Evolutionary conservation across 1,284 basidiomycete species (phyloP).

Genomic region (Somion occarium): DNA sequence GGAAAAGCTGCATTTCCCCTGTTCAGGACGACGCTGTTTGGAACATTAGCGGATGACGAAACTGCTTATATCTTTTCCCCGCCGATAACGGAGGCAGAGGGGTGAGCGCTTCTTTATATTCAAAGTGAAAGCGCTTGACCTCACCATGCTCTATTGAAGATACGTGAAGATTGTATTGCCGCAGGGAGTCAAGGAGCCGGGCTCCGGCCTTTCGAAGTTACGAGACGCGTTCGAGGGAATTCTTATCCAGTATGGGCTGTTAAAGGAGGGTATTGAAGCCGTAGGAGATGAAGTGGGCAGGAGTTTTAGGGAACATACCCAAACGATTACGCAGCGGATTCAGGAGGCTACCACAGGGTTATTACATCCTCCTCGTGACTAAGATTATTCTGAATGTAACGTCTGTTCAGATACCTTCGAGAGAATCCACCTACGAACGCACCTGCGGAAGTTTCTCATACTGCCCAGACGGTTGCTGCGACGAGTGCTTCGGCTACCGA

Average conservation of each 20-base stretch:
- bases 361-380: neutral
- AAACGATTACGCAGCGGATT: constrained; percentile 14
- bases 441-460: constrained; percentile 14
- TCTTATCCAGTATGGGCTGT: constrained; percentile 24
- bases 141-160: constrained; percentile 11
- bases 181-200: constrained; percentile 16
- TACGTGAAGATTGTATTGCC: constrained; percentile 27
- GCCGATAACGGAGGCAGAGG: constrained; percentile 19
- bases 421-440: constrained; percentile 16
- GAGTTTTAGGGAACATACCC: constrained; percentile 20
- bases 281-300: constrained; percentile 23
- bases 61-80: constrained; percentile 26
- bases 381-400: neutral
- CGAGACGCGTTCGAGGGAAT: constrained; percentile 26
- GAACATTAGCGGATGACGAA: constrained; percentile 22
- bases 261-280: constrained; percentile 26
- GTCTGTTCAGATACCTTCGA: constrained; percentile 12
- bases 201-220: constrained; percentile 15
- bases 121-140: neutral
- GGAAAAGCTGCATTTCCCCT: constrained; percentile 25
- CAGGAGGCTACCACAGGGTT: constrained; percentile 13
- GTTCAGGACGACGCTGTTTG: constrained; percentile 21
- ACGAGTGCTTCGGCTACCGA: constrained; percentile 16
- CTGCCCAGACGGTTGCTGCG: constrained; percentile 11
- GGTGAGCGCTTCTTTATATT: constrained; percentile 15